These are phyloP conservation scores for Xerophyta viscosa DNA, from an alignment of 106 monocot species.

Conservation along the genomic window DNA sequence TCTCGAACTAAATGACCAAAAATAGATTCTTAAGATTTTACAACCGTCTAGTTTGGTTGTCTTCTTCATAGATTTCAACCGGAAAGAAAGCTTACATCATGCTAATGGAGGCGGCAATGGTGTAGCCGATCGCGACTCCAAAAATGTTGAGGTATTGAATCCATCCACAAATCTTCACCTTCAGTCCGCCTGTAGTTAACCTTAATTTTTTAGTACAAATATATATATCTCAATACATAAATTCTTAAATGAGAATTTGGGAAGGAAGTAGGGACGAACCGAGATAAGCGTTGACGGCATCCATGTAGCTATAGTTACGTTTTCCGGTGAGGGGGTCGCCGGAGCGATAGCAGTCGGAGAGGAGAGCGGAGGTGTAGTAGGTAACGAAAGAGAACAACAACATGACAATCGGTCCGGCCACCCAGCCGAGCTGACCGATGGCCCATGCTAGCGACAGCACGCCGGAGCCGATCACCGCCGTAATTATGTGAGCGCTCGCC, in stretches of 20 bases:
- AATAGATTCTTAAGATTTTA: too few species aligned
- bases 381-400: conserved; percentile 46
- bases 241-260: too few species aligned
- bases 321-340: conserved; percentile 52
- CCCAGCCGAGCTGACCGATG: conserved; percentile 59
- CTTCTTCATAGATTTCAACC: too few species aligned
- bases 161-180: conserved; percentile 55
- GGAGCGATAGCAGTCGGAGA: conserved; percentile 65
- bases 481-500: conserved; percentile 60
- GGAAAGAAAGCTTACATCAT: conserved; percentile 36
- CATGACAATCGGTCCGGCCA: conserved; percentile 52
- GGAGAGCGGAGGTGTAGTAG: conserved; percentile 55
- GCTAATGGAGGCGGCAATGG: conserved; percentile 67
- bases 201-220: neutral
- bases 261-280: conserved; percentile 36
- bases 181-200: conserved; percentile 23
- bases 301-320: conserved; percentile 75
- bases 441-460: conserved; percentile 67
- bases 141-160: conserved; percentile 54
- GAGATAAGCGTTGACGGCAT: conserved; percentile 54
- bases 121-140: conserved; percentile 64
- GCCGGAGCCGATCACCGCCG: conserved; percentile 64
- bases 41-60: too few species aligned
- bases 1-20: too few species aligned
- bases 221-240: too few species aligned